Conservation (phyloP, 2,329 filamentous ascomycete genomes). For the Nothopassalora personata region DNA sequence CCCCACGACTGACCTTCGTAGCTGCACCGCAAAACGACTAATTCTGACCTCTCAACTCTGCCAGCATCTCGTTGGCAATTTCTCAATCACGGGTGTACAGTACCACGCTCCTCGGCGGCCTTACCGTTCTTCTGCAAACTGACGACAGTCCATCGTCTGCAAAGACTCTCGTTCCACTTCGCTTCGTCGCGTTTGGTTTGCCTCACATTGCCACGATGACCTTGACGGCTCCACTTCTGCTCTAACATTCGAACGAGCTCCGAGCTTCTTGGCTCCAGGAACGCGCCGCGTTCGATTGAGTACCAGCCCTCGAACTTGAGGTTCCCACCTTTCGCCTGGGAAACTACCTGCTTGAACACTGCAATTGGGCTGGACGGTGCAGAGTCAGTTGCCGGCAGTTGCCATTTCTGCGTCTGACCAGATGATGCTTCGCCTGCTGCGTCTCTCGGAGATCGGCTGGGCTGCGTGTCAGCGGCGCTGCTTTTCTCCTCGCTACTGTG, state of each 20-base stretch:
- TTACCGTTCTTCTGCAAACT: conserved; percentile 2
- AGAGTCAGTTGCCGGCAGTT: background rate
- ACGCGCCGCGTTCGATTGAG: conserved; percentile 19
- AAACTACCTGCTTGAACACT: conserved; percentile 23
- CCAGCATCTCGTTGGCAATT: conserved; percentile 25
- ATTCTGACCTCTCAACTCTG: conserved; percentile 19
- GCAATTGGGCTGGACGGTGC: conserved; percentile 14
- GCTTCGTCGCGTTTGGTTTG: conserved; percentile 14
- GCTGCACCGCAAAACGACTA: background rate
- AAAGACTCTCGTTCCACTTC: conserved; percentile 25
- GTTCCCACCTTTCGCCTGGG: background rate
- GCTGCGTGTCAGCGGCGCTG: background rate
- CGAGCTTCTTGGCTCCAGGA: conserved; percentile 22
- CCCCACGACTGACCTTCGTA: background rate
- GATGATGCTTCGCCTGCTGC: background rate
- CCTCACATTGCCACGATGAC: conserved; percentile 15
- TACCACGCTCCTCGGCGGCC: background rate
- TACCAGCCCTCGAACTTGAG: conserved; percentile 27
- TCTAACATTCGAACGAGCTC: conserved; percentile 27
- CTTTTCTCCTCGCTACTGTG: background rate
- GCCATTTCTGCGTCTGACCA: background rate
- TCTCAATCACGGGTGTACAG: conserved; percentile 20
- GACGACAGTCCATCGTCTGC: conserved; percentile 19
- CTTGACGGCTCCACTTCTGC: conserved; percentile 26
- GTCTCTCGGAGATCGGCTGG: background rate